These are phyloP conservation scores for Penicillium canariense DNA, from an alignment of 495 filamentous ascomycete species.

Conservation along the genomic window DNA sequence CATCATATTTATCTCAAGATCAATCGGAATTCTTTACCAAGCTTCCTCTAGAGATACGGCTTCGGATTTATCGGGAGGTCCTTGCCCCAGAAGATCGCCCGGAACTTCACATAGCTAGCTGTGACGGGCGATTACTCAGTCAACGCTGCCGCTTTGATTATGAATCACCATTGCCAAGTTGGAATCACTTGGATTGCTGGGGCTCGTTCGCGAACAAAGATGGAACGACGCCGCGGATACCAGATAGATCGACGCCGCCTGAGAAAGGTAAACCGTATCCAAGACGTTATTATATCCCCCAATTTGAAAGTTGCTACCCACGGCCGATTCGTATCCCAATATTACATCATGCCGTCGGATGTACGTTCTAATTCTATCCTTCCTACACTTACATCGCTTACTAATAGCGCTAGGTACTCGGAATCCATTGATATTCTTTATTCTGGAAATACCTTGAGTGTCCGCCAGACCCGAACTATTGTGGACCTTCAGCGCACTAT, in stretches of 20 bases:
- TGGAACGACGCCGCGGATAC: background rate
- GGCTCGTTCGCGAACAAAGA: background rate
- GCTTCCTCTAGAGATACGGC: background rate
- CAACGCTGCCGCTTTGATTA: background rate
- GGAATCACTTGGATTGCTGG: background rate
- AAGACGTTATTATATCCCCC: background rate
- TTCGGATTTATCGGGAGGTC: background rate
- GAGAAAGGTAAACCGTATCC: background rate
- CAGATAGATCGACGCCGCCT: background rate
- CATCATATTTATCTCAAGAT: background rate
- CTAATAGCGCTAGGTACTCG: background rate
- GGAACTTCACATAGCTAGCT: background rate
- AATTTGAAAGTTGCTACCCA: no score
- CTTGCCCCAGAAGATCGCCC: background rate
- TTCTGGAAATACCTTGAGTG: background rate
- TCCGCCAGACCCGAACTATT: background rate
- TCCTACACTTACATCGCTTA: background rate
- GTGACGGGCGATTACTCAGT: background rate
- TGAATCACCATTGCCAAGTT: background rate
- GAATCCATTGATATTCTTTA: background rate
- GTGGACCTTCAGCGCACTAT: background rate
- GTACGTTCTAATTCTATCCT: background rate
- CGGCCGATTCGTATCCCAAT: no score
- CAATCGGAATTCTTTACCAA: background rate
- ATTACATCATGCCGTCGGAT: background rate